phyloP scores from a whole-genome alignment of 2,329 filamentous ascomycete species.

The Colletotrichum incanum region DNA sequence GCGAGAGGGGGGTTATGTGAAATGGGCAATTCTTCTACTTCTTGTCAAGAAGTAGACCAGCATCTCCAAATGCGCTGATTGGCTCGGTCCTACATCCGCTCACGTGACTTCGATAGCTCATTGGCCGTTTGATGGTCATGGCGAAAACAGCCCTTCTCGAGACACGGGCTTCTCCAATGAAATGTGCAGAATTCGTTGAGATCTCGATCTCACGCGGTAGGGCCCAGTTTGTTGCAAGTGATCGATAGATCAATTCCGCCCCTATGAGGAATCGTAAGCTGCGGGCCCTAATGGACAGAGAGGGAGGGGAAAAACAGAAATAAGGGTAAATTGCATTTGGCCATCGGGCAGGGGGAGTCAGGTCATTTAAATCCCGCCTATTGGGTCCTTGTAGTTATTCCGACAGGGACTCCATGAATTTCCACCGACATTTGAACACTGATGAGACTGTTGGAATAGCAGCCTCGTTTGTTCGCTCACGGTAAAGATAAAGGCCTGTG shows the following conservation, averaged over 20 bases:
- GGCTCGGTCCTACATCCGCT: constrained; percentile 29
- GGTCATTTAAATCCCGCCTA: too few relatives aligned
- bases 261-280: neutral
- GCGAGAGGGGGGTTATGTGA: neutral
- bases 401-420: too few relatives aligned
- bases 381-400: too few relatives aligned
- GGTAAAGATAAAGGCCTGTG: too few relatives aligned
- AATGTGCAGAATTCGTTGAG: neutral
- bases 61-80: neutral
- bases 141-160: neutral
- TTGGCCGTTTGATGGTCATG: neutral
- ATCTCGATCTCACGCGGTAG: neutral
- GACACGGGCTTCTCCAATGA: constrained; percentile 4
- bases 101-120: constrained; percentile 1
- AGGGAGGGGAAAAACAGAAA: neutral
- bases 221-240: neutral
- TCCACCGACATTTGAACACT: too few relatives aligned
- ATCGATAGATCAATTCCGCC: neutral
- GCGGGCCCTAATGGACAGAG: neutral
- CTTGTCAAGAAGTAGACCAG: neutral
- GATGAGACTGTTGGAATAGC: too few relatives aligned
- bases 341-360: too few relatives aligned
- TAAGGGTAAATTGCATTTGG: too few relatives aligned
- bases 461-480: too few relatives aligned
- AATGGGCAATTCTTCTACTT: neutral